phyloP scores from a whole-genome alignment of 2,329 filamentous ascomycete species.

The Mariannaea sp. region DNA sequence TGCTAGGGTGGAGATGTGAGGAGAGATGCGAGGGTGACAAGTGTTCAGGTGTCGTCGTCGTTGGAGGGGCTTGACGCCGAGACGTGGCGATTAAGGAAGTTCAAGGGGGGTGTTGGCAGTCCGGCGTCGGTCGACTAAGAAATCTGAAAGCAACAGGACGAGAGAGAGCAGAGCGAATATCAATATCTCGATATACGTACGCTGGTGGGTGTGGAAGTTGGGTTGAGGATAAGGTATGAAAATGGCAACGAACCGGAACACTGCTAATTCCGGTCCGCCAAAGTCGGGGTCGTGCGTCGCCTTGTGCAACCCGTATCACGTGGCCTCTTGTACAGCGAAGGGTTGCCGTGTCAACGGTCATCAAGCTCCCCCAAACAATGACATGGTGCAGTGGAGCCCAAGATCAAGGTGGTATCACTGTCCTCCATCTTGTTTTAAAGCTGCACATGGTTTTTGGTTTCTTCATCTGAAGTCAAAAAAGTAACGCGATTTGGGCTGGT shows the following conservation, averaged over 20 bases:
- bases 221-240: conserved; percentile 43
- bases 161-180: conserved; percentile 36
- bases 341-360: conserved; percentile 31
- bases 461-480: conserved; percentile 26
- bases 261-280: conserved; percentile 39
- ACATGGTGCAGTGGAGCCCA: conserved; percentile 5
- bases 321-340: conserved; percentile 17
- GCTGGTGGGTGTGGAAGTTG: conserved; percentile 36
- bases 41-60: conserved; percentile 31
- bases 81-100: conserved; percentile 34
- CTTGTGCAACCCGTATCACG: conserved; percentile 35
- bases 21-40: conserved; percentile 30
- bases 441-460: conserved; percentile 24
- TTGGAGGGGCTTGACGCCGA: conserved; percentile 27
- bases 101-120: conserved; percentile 31
- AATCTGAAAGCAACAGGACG: conserved; percentile 22
- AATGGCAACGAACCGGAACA: conserved; percentile 38
- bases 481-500: conserved; percentile 31
- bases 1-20: conserved; percentile 26
- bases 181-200: conserved; percentile 38
- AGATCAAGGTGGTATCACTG: conserved; percentile 11
- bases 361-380: conserved; percentile 33
- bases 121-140: conserved; percentile 29
- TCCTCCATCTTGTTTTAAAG: conserved; percentile 25
- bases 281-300: conserved; percentile 15